phyloP scores from a whole-genome alignment of 495 filamentous ascomycete genomes.

The Cairneyella variabilis region DNA sequence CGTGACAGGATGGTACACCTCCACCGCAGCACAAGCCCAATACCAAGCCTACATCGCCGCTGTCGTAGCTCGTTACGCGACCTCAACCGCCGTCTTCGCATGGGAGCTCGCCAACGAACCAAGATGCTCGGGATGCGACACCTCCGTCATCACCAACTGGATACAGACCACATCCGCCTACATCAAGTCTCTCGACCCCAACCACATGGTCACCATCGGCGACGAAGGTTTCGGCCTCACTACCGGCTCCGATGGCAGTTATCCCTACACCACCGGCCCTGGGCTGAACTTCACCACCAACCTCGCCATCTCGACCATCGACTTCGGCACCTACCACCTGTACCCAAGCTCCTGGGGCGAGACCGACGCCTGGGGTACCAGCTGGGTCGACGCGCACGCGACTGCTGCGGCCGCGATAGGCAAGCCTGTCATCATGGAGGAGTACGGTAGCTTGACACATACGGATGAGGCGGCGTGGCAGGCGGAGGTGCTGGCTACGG shows the following conservation, averaged over 20 bases:
- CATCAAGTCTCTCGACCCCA: slow-evolving; percentile 59
- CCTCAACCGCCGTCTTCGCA: slow-evolving; percentile 56
- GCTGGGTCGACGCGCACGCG: slow-evolving; percentile 57
- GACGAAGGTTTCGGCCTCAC: slow-evolving; percentile 50
- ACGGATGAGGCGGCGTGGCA: slow-evolving; percentile 51
- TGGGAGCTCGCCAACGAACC: slow-evolving; percentile 75
- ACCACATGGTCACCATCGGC: slow-evolving; percentile 66
- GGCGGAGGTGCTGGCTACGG: slow-evolving; percentile 41
- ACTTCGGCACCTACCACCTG: slow-evolving; percentile 63
- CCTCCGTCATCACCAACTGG: slow-evolving; percentile 59
- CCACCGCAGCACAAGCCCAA: slow-evolving; percentile 47
- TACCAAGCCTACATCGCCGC: slow-evolving; percentile 62
- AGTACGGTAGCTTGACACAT: slow-evolving; percentile 50
- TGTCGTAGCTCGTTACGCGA: slow-evolving; percentile 56
- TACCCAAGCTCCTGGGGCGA: slow-evolving; percentile 49
- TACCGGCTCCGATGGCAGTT: slow-evolving; percentile 38
- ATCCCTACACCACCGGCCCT: slow-evolving; percentile 51
- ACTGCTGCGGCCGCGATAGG: slow-evolving; percentile 46
- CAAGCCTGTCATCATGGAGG: slow-evolving; percentile 63
- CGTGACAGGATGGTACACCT: slow-evolving; percentile 50
- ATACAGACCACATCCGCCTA: slow-evolving; percentile 53
- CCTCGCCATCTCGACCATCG: slow-evolving; percentile 44
- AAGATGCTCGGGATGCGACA: slow-evolving; percentile 57
- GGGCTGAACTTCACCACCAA: slow-evolving; percentile 58
- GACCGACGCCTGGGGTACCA: slow-evolving; percentile 38